phyloP scores from a whole-genome alignment of 768 basidiomycete species.

The Bullera alba region DNA sequence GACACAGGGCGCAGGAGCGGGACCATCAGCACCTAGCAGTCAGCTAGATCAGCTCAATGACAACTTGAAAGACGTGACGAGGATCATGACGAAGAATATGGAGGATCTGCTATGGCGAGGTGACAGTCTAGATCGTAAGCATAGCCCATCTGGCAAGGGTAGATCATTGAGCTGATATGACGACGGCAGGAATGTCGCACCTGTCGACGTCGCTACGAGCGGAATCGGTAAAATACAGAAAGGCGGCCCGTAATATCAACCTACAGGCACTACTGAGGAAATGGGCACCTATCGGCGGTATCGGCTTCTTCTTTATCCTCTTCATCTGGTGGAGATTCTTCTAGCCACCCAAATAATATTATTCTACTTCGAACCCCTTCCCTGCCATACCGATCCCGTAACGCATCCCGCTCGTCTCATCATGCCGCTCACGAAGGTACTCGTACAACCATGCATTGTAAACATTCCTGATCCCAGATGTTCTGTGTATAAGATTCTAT shows the following conservation, averaged over 20 bases:
- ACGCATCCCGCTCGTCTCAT: too few species aligned
- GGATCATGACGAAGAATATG: slow-evolving; percentile 99
- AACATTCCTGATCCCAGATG: not conserved
- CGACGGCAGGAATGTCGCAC: slow-evolving; percentile 79
- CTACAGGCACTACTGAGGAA: slow-evolving; percentile 87
- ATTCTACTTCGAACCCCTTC: not conserved
- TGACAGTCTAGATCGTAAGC: slow-evolving; percentile 86
- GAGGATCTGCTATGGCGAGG: slow-evolving; percentile 97
- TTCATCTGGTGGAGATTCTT: slow-evolving; percentile 54
- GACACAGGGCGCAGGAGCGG: slow-evolving; percentile 32
- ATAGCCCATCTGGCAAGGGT: slow-evolving; percentile 7
- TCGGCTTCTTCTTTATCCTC: slow-evolving; percentile 62
- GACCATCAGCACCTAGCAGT: slow-evolving; percentile 51
- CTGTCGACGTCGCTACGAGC: slow-evolving; percentile 87
- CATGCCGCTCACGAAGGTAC: too few species aligned
- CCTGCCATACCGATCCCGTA: not conserved
- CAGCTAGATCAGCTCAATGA: slow-evolving; percentile 83
- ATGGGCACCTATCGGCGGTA: slow-evolving; percentile 84
- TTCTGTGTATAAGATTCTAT: not conserved
- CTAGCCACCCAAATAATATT: slow-evolving; percentile 8
- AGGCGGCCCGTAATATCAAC: slow-evolving; percentile 90
- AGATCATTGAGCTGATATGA: not conserved
- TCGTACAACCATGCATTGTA: not conserved
- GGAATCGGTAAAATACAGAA: slow-evolving; percentile 95
- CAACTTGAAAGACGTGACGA: slow-evolving; percentile 92